These are phyloP conservation scores for Pachyrhizus erosus DNA, from an alignment of 306 rosid species.

Conservation along the genomic window DNA sequence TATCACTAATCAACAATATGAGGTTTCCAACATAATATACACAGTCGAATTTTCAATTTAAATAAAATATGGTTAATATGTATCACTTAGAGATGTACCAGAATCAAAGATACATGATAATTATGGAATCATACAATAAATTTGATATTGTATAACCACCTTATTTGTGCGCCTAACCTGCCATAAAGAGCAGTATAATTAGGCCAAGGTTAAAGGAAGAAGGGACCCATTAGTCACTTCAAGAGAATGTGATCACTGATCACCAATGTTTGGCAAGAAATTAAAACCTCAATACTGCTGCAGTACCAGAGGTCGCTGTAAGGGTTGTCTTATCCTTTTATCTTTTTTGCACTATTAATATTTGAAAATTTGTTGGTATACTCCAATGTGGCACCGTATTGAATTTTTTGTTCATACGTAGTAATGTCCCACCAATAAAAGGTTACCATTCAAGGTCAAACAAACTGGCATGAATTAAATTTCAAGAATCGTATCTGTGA, in stretches of 20 bases:
- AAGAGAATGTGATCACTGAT: constrained; percentile 37
- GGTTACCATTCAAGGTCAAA: constrained; percentile 37
- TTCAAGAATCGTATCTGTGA: constrained; percentile 15
- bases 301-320: not conserved
- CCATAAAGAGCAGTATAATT: constrained; percentile 47
- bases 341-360: constrained; percentile 10
- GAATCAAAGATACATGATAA: no score
- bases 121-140: no score
- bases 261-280: constrained; percentile 36
- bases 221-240: constrained; percentile 48
- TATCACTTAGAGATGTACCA: no score
- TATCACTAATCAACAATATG: no score
- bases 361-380: not conserved
- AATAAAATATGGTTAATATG: no score
- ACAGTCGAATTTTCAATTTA: no score
- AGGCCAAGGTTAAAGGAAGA: constrained; percentile 31
- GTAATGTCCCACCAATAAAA: constrained; percentile 27
- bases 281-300: constrained; percentile 21
- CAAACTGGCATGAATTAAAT: constrained; percentile 33
- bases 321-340: constrained; percentile 39
- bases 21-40: no score
- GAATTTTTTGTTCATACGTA: constrained; percentile 3
- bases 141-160: constrained; percentile 50
- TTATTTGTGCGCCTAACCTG: constrained; percentile 47
- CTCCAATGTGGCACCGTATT: constrained; percentile 23